A percentile compares a stretch with the other conserved stretches of the same genome.
phyloP scores from a whole-genome alignment of 75 land plant genomes.

The Isoetes taiwanensis region DNA sequence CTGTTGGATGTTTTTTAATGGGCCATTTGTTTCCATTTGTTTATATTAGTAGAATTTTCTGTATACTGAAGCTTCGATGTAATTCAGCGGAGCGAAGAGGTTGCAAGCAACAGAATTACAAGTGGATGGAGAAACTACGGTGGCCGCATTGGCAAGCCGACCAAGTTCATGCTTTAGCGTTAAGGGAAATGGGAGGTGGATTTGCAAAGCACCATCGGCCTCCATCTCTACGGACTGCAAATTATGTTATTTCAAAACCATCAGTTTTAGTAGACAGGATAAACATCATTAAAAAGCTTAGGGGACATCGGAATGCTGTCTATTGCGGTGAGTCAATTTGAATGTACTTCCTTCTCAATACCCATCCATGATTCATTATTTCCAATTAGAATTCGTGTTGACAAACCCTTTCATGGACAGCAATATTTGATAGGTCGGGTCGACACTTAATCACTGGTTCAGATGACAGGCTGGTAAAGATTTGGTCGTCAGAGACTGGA shows the following conservation, averaged over 20 bases:
- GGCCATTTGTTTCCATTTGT: not conserved
- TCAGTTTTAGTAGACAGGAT: conserved; percentile 73
- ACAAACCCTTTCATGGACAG: too few relatives aligned
- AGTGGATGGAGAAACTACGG: conserved; percentile 42
- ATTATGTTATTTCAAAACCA: conserved; percentile 88
- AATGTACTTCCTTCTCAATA: too few relatives aligned
- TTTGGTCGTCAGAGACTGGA: conserved; percentile 97
- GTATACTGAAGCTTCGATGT: conserved; percentile 1
- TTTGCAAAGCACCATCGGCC: conserved; percentile 77
- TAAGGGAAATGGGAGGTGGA: conserved; percentile 96
- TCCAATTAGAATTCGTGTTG: too few relatives aligned
- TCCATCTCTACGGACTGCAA: conserved; percentile 77
- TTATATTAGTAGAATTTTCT: not conserved
- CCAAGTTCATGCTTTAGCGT: conserved; percentile 72
- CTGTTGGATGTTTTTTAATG: conserved; percentile 2
- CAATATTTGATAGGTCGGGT: conserved; percentile 79
- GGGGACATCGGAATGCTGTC: conserved; percentile 91
- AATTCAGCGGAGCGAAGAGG: conserved; percentile 43
- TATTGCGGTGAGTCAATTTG: conserved; percentile 90
- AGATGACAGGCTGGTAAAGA: conserved; percentile 95
- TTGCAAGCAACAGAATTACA: conserved; percentile 12
- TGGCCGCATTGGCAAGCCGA: conserved; percentile 91
- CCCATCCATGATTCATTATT: too few relatives aligned
- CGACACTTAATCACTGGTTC: conserved; percentile 90
- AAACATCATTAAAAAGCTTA: conserved; percentile 58